Evolutionary conservation across 1,284 basidiomycete genomes (phyloP).

Genomic region (Ustilago xerochloae): DNA sequence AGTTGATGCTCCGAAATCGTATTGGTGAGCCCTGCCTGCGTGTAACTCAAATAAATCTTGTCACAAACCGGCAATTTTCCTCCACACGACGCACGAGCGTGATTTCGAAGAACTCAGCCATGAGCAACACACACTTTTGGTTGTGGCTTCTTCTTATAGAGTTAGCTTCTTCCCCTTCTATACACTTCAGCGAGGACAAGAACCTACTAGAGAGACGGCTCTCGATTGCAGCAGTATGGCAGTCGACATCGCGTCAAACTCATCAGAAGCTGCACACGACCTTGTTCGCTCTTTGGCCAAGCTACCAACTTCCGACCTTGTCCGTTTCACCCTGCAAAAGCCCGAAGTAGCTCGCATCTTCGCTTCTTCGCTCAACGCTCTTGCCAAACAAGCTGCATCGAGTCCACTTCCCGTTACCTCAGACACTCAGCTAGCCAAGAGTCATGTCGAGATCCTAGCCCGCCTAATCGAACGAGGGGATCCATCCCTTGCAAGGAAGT

Average conservation of each 20-base stretch:
- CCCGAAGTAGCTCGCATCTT: conserved; percentile 30
- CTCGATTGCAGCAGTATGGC: conserved; percentile 8
- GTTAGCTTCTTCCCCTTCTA: background rate
- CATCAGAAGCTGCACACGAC: conserved; percentile 10
- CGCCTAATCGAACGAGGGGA: conserved; percentile 48
- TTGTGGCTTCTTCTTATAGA: background rate
- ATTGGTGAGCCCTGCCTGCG: too few species aligned
- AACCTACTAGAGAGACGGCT: too few species aligned
- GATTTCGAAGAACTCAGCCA: conserved; percentile 15
- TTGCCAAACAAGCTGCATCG: conserved; percentile 18
- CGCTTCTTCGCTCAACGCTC: conserved; percentile 27
- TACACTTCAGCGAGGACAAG: background rate
- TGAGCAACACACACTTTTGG: too few species aligned
- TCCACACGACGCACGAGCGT: conserved; percentile 8
- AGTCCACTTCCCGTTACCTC: conserved; percentile 1
- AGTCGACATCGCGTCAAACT: background rate
- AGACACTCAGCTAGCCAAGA: background rate
- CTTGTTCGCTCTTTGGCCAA: conserved; percentile 15
- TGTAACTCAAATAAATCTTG: too few species aligned
- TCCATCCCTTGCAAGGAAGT: conserved; percentile 44
- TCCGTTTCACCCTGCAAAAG: conserved; percentile 35
- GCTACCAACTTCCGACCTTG: conserved; percentile 26
- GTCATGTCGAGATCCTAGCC: conserved; percentile 32
- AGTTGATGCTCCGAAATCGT: too few species aligned
- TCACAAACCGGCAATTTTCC: conserved; percentile 8